Base-by-base conservation (phyloP, 2,329 filamentous ascomycete species). In the Curvularia hawaiiensis region DNA sequence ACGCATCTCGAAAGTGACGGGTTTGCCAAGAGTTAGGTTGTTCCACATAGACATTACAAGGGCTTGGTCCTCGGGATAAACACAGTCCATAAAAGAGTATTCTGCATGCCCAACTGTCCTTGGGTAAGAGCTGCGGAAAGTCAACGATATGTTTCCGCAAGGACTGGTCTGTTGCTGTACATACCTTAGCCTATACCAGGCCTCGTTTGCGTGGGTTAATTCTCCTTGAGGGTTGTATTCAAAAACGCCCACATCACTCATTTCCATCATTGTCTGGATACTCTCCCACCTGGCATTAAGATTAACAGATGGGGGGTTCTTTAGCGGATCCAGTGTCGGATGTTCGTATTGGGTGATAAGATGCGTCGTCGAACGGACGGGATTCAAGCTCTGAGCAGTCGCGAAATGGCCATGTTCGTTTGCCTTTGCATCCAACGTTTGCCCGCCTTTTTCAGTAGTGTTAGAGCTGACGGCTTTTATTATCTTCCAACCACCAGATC, bases 191-290 rank as follows among this genome's bases (percentile, higher is more conserved):
- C 56, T 60, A 52, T 71, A 73, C 70, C 67, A 73, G 12, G 70
- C 68, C 14, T 73, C 62, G 28, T 73, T 74, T 18, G 69, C 72
- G 45, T 72, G 66, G 5, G 71, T 54, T 2, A 74, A 40, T 20
- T 61, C 65, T 10, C 71, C 72, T 30, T 59, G 50, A 20, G 63
- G 51, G 11, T 66, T 61, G 39, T 70, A 73, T 43, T 74, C 72
- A 26, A 74, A 74, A 1, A 72, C 68, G 7, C 72, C 71, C n/a
- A 74, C 69, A 51, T 74, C 72, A 31, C 61, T 70, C 72, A 73
- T 73, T 31, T 73, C 71, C 70, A 74, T 72, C 70, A 73, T 74
- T 0, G 62, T 68, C 38, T 70, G 67, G 12, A 74, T 50, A 7
- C 64, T 64, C 46, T 70, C 66, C 68, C 66, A 71, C 14, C 65